A percentile compares a stretch with the other conserved stretches of the same genome.
These are phyloP conservation scores for Podaxis sp. DNA, from an alignment of 768 basidiomycete genomes.

Conservation along the genomic window DNA sequence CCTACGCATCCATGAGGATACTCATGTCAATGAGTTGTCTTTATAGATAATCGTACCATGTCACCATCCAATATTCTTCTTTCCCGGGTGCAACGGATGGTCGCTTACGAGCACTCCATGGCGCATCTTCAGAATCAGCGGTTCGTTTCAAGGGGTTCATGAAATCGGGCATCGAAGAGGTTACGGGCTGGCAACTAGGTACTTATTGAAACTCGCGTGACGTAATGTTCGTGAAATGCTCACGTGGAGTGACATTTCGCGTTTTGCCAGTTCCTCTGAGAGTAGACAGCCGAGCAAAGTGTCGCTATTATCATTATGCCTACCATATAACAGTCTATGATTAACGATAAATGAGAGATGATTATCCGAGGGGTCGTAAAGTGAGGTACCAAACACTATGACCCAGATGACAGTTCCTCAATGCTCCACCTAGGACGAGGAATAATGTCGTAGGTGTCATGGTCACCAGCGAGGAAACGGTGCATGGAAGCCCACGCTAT, in stretches of 20 bases:
- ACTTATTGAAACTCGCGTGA: not conserved
- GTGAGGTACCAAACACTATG: not conserved
- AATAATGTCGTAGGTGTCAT: slow-evolving; percentile 61
- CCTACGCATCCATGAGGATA: slow-evolving; percentile 35
- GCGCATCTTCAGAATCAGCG: slow-evolving; percentile 18
- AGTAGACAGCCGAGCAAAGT: not conserved
- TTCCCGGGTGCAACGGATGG: slow-evolving; percentile 21
- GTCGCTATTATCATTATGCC: not conserved
- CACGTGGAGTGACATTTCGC: slow-evolving; percentile 10
- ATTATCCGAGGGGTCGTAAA: not conserved
- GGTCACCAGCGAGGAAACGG: slow-evolving; percentile 64
- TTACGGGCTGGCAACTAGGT: not conserved
- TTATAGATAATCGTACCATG: slow-evolving; percentile 52
- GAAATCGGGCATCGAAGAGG: slow-evolving; percentile 26
- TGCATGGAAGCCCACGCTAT: slow-evolving; percentile 91
- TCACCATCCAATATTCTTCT: slow-evolving; percentile 71
- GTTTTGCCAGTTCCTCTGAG: not conserved
- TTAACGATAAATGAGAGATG: not conserved
- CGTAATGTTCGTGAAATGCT: not conserved
- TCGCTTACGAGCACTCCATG: slow-evolving; percentile 32
- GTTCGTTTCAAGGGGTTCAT: slow-evolving; percentile 11
- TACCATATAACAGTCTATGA: not conserved
- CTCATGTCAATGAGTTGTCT: not conserved
- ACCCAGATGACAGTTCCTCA: slow-evolving; percentile 41
- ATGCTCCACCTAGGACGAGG: slow-evolving; percentile 78